These are phyloP conservation scores for Trametes meyenii DNA, from an alignment of 768 basidiomycete genomes.

Conservation along the genomic window DNA sequence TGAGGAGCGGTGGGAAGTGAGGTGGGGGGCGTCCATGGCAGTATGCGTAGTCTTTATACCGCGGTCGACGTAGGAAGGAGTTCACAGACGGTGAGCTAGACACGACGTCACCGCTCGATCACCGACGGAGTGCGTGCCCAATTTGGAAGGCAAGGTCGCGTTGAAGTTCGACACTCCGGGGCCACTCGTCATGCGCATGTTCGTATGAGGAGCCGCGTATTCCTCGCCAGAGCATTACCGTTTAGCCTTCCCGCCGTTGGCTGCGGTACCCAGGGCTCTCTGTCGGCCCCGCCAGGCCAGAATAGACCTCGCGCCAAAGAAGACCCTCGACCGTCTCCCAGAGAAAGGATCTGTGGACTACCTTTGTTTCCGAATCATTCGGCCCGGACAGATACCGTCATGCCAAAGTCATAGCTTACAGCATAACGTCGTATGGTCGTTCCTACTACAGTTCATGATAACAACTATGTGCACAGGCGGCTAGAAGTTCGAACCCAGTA, in stretches of 20 bases:
- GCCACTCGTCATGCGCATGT: constrained; percentile 7
- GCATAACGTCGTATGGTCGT: too few species aligned
- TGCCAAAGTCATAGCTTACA: too few species aligned
- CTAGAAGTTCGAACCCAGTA: too few species aligned
- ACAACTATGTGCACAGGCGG: too few species aligned
- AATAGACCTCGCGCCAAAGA: neutral
- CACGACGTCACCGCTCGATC: constrained; percentile 24
- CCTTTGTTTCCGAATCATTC: too few species aligned
- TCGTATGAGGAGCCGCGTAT: constrained; percentile 6
- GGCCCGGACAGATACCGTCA: too few species aligned
- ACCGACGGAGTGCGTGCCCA: constrained; percentile 18
- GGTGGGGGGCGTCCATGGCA: neutral
- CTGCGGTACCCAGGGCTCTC: neutral
- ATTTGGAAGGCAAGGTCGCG: constrained; percentile 3
- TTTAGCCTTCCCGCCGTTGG: constrained; percentile 1
- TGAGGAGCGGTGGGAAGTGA: neutral
- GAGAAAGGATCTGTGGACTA: neutral
- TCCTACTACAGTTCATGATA: too few species aligned
- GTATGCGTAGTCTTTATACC: constrained; percentile 4
- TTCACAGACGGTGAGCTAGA: neutral
- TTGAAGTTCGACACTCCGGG: neutral
- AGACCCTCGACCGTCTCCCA: too few species aligned
- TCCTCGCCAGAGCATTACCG: neutral
- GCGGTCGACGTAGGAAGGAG: constrained; percentile 1
- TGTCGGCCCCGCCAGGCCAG: neutral